These are phyloP conservation scores for Gryganskiella cystojenkinii DNA, from an alignment of 192 early-diverging fungal species.

Conservation along the genomic window DNA sequence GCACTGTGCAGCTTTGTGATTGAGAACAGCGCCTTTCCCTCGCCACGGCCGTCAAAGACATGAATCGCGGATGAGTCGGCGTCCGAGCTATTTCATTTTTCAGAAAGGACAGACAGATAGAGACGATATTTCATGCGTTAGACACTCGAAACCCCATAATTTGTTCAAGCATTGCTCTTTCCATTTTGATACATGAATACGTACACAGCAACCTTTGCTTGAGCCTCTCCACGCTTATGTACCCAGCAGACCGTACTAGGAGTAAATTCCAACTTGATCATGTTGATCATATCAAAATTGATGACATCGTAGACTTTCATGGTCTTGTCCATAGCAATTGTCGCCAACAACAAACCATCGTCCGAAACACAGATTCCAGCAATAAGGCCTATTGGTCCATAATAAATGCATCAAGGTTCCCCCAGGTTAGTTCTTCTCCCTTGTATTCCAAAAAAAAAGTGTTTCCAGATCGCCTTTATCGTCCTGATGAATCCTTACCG, in stretches of 20 bases:
- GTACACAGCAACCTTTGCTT: slow-evolving; percentile 83
- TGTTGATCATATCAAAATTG: slow-evolving; percentile 99
- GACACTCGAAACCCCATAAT: background rate
- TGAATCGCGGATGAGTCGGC: slow-evolving; percentile 73
- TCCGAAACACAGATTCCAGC: slow-evolving; percentile 67
- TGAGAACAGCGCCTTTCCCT: slow-evolving; percentile 68
- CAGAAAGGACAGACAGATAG: too few relatives aligned
- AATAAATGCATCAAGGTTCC: too few relatives aligned
- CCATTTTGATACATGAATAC: slow-evolving; percentile 12
- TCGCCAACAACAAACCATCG: slow-evolving; percentile 87
- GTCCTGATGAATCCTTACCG: too few relatives aligned
- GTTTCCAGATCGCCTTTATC: too few relatives aligned
- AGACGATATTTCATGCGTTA: too few relatives aligned
- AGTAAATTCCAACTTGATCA: slow-evolving; percentile 81
- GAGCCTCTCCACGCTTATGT: slow-evolving; percentile 84
- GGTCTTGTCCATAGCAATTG: slow-evolving; percentile 82
- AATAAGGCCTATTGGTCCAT: slow-evolving; percentile 57
- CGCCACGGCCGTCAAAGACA: slow-evolving; percentile 86
- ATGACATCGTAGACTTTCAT: slow-evolving; percentile 96
- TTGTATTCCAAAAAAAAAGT: too few relatives aligned
- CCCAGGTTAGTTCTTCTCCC: too few relatives aligned
- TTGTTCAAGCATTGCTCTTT: background rate
- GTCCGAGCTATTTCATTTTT: slow-evolving; percentile 90
- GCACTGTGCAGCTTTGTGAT: slow-evolving; percentile 74
- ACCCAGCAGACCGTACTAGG: slow-evolving; percentile 89